Evolutionary conservation across 2,329 filamentous ascomycete species (phyloP).

Genomic region (Aspergillus neoniger): DNA sequence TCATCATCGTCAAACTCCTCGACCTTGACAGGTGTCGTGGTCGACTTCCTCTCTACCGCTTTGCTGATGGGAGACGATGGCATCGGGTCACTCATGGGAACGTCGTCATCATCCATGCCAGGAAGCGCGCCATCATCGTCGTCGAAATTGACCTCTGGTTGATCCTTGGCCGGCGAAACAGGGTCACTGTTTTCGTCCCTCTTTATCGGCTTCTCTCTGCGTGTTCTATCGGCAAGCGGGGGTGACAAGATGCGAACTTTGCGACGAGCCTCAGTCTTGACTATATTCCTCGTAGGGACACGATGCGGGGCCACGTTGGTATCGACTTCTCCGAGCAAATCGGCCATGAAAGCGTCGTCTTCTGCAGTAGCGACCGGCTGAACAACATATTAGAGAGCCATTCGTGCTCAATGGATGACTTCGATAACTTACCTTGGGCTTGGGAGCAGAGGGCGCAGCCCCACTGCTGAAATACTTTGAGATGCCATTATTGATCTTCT

Average conservation of each 20-base stretch:
- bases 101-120: conserved; percentile 67
- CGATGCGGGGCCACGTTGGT: conserved; percentile 66
- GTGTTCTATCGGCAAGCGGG: conserved; percentile 58
- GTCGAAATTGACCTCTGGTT: conserved; percentile 44
- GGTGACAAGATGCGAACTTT: conserved; percentile 82
- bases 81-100: conserved; percentile 82
- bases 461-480: conserved; percentile 92
- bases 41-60: conserved; percentile 69
- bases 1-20: conserved; percentile 75
- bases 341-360: conserved; percentile 83
- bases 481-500: conserved; percentile 88
- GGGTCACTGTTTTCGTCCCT: conserved; percentile 47
- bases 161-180: conserved; percentile 46
- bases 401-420: neutral
- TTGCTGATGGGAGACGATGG: conserved; percentile 86
- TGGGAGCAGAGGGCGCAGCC: conserved; percentile 61
- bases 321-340: conserved; percentile 85
- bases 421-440: conserved; percentile 69
- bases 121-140: conserved; percentile 61
- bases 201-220: conserved; percentile 55
- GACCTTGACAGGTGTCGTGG: conserved; percentile 54
- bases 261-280: conserved; percentile 74
- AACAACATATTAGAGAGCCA: conserved; percentile 20
- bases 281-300: conserved; percentile 59
- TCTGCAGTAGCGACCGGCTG: conserved; percentile 78